Evolutionary conservation across 2,329 filamentous ascomycete genomes (phyloP).

Genomic region (Myriangium duriaei): DNA sequence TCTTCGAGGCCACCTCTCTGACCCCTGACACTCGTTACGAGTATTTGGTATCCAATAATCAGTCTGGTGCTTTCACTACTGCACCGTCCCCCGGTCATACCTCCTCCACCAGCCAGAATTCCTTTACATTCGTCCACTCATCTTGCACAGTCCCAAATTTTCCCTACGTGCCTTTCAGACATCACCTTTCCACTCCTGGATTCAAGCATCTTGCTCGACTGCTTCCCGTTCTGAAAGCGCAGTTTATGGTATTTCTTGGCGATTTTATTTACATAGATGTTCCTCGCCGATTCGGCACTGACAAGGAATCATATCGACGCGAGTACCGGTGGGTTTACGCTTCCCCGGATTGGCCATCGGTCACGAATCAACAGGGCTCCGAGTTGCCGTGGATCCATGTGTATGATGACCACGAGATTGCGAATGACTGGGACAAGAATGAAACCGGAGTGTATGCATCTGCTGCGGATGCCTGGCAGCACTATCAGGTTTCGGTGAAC

Average conservation of each 20-base stretch:
- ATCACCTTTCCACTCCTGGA: constrained; percentile 71
- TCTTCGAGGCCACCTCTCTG: constrained; percentile 54
- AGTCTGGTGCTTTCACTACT: constrained; percentile 68
- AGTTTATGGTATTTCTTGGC: constrained; percentile 62
- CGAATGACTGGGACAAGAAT: constrained; percentile 82
- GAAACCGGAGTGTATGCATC: constrained; percentile 66
- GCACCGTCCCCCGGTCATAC: constrained; percentile 58
- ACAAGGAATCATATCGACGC: constrained; percentile 64
- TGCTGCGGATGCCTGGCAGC: constrained; percentile 70
- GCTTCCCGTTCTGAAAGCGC: constrained; percentile 57
- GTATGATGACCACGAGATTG: constrained; percentile 91
- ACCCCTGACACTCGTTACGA: constrained; percentile 64
- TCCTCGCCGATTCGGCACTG: constrained; percentile 61
- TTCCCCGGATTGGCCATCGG: constrained; percentile 69
- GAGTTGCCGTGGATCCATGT: constrained; percentile 91
- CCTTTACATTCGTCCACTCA: constrained; percentile 81
- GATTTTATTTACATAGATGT: constrained; percentile 91
- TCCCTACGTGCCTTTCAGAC: constrained; percentile 74
- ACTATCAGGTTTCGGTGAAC: constrained; percentile 78
- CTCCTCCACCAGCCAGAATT: constrained; percentile 38
- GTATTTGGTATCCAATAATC: constrained; percentile 77
- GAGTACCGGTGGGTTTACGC: constrained; percentile 95
- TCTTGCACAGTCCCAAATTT: constrained; percentile 88
- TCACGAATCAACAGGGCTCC: constrained; percentile 4
- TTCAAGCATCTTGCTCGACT: constrained; percentile 63